Evolutionary conservation across 2,329 filamentous ascomycete genomes (phyloP), one percentile per base, ranked within the genome.

Genomic region (Cordyceps farinosa): DNA sequence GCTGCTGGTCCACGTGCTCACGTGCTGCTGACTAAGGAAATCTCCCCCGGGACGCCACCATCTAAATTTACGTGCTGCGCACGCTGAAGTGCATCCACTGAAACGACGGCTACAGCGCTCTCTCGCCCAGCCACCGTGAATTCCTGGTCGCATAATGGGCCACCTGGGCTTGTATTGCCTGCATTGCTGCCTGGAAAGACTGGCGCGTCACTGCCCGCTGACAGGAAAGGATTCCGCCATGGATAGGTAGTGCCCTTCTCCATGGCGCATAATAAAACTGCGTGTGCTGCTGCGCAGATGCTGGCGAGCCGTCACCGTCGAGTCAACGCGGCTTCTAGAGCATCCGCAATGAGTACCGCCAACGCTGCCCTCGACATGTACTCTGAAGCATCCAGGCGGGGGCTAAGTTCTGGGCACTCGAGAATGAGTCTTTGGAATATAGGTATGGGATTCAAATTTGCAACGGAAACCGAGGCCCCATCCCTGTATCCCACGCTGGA

Each of bases 21-120:
- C 70, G 72, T 68, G 72, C 64, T 11, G 55, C 67, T 78, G 75
- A 78, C 74, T 78, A 74, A 78, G 72, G 69, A 34, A 3, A 1
- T 3, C 42, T 10, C 27, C n/a, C 7, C 27, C 3, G 17, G 51
- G 22, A 29, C 55, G 55, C 47, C 47, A 30, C 29, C 47, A 32
- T 29, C 22, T 30, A 38, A n/a, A 27, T 27, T 34, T 9, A 13
- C 53, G 5, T 3, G 11, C 36, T 44, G 36, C 32, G 30, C 30
- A 17, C 29, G 47, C 32, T 52, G 57, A 27, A 36, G 15, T 13
- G 17, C 15, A 17, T 44, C 54, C 54, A 47, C 54, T 45, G 42
- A 57, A 57, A 27, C 29, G 42, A 6, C 11, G 22, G 40, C n/a
- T 34, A 36, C 48, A 51, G 58, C 38, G 57, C 15, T 36, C 50